Evolutionary conservation across 768 basidiomycete genomes (phyloP).

Genomic region (Leccinum fibrillosum): DNA sequence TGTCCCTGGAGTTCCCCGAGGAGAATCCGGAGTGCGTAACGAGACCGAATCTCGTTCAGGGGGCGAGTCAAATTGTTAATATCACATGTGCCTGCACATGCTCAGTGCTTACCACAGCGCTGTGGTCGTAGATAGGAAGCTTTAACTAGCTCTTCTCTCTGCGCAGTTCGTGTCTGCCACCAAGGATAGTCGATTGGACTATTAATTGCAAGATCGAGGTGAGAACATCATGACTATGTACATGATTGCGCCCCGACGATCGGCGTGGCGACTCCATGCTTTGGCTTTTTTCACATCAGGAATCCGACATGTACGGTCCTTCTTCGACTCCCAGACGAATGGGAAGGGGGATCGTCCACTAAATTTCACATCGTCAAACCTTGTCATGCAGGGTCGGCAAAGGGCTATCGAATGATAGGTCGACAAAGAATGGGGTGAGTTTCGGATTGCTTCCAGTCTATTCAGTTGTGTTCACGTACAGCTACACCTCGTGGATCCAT

Average conservation of each 20-base stretch:
- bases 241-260: neutral
- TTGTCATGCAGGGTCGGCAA: neutral
- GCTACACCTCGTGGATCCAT: neutral
- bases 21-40: conserved; percentile 1
- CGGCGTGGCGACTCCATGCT: neutral
- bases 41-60: neutral
- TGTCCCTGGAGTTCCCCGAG: conserved; percentile 4
- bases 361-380: neutral
- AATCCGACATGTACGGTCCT: neutral
- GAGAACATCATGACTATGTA: neutral
- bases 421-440: neutral
- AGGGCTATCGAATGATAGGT: neutral
- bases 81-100: neutral
- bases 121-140: neutral
- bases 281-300: neutral
- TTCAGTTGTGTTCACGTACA: neutral
- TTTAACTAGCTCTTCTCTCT: neutral
- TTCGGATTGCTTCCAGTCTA: neutral
- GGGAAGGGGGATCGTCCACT: neutral
- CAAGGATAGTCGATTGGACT: neutral
- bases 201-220: neutral
- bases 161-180: neutral
- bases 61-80: neutral
- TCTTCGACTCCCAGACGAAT: neutral
- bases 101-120: neutral